Evolutionary conservation across 2,329 filamentous ascomycete genomes (phyloP), one percentile per base, ranked within the genome.

Genomic region (Akanthomyces lecanii): DNA sequence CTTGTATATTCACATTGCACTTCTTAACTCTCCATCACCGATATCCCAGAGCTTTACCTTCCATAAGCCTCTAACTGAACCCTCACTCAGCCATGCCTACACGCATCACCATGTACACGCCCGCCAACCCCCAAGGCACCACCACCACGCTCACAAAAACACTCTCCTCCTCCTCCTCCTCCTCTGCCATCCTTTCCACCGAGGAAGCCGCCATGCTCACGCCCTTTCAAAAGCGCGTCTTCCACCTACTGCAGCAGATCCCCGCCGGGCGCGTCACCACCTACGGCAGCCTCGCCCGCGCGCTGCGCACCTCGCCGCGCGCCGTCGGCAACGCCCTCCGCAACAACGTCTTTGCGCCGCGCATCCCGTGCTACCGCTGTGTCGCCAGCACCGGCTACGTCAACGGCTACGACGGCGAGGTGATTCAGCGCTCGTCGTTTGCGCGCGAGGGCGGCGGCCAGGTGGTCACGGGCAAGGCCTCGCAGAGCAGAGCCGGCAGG

Each of bases 241-340:
- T 45, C 18, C 38, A 42, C 40, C 62, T 63, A 21, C 56, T 63
- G 21, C 14, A 21, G 30, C 55, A 63, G 42, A 55, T 63, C 7
- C 62, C 62, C 56, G 38, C 55, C 28, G 62, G 62, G 40, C 62
- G 62, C 56, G 62, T 63, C 47, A 63, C 62, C 55, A 63, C 62
- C 3, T 63, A 63, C 56, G 56, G 55, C 42, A 55, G 48, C 56
- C n/a, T 63, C 23, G 62, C 62, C 21, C 36, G 42, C 28, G 56
- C 62, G 7, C 62, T 63, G 36, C 28, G 33, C 56, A 63, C 56
- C 48, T 63, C 62, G 40, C 62, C 62, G 12, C 62, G 62, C 62
- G 62, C 62, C 62, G 62, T 63, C 55, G 62, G 62, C 62, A 63
- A 63, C 50, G 62, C 62, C 56, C 62, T 63, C 6, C 62, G 62